A percentile compares a stretch with the other conserved stretches of the same genome.
phyloP scores from a whole-genome alignment of 176 grass and related monocot species.

The Cenchrus fungigraminus region DNA sequence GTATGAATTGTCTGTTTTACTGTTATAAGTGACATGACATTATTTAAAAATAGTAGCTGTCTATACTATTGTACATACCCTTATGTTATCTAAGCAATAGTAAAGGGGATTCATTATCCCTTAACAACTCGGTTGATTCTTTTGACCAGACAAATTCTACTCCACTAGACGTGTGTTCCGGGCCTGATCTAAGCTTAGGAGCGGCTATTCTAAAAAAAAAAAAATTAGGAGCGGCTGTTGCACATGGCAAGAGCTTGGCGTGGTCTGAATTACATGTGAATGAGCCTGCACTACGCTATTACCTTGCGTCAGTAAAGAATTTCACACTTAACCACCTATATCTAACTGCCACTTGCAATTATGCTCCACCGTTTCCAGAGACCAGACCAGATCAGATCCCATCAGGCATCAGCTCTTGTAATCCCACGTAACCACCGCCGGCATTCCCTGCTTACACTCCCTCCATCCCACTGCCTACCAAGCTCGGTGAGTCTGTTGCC shows the following conservation, averaged over 20 bases:
- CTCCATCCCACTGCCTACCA: background rate
- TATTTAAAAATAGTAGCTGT: too few relatives aligned
- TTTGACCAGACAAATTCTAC: background rate
- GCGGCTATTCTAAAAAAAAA: too few relatives aligned
- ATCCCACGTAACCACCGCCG: background rate
- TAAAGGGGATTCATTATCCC: background rate
- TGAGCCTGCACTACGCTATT: background rate
- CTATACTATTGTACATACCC: too few relatives aligned
- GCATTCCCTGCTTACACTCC: background rate
- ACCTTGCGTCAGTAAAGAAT: background rate
- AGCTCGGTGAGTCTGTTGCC: background rate
- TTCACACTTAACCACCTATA: constrained; percentile 4
- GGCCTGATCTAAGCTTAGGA: constrained; percentile 1
- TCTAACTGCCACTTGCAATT: constrained; percentile 16
- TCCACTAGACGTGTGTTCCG: background rate
- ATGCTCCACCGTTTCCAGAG: background rate
- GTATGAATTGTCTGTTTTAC: too few relatives aligned
- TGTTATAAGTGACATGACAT: too few relatives aligned
- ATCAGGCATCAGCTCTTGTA: background rate
- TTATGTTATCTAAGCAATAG: background rate
- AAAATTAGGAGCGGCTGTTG: background rate
- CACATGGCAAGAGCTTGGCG: constrained; percentile 21
- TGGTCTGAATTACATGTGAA: constrained; percentile 21
- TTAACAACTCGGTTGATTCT: constrained; percentile 9
- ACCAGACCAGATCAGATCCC: constrained; percentile 26